These are phyloP conservation scores for Pseudocercospora musae DNA, from an alignment of 2,329 filamentous ascomycete genomes.

Conservation along the genomic window DNA sequence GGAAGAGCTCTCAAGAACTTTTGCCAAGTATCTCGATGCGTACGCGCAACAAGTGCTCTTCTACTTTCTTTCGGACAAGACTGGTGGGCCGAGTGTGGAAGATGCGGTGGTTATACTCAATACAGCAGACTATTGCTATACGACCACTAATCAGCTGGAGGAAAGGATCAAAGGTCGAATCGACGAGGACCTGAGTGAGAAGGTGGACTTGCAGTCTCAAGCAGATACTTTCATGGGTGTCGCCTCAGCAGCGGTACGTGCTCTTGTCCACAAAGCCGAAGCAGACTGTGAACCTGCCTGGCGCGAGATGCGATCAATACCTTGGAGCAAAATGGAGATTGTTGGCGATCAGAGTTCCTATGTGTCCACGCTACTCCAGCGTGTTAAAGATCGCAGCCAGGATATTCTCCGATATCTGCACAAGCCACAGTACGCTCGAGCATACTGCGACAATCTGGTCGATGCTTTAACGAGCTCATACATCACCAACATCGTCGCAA, in stretches of 20 bases:
- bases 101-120: constrained; percentile 86
- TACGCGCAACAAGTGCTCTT: constrained; percentile 92
- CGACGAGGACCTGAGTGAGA: constrained; percentile 69
- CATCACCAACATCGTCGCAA: constrained; percentile 79
- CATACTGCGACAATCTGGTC: constrained; percentile 94
- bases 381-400: constrained; percentile 66
- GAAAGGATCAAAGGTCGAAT: constrained; percentile 91
- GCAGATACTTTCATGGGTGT: constrained; percentile 95
- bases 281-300: constrained; percentile 78
- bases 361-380: constrained; percentile 73
- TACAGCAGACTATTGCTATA: constrained; percentile 96
- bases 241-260: constrained; percentile 79
- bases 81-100: constrained; percentile 61
- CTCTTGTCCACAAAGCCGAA: constrained; percentile 81
- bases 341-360: constrained; percentile 94
- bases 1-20: constrained; percentile 76
- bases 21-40: constrained; percentile 91
- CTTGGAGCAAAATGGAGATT: constrained; percentile 89
- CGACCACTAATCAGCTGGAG: constrained; percentile 87
- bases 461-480: constrained; percentile 79
- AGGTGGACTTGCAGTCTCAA: constrained; percentile 86
- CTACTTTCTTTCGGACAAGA: constrained; percentile 62
- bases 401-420: constrained; percentile 75
- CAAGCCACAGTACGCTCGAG: constrained; percentile 90
- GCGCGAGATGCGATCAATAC: constrained; percentile 95